Conservation (phyloP, 2,329 filamentous ascomycete genomes). For the Penicillium brevicompactum region DNA sequence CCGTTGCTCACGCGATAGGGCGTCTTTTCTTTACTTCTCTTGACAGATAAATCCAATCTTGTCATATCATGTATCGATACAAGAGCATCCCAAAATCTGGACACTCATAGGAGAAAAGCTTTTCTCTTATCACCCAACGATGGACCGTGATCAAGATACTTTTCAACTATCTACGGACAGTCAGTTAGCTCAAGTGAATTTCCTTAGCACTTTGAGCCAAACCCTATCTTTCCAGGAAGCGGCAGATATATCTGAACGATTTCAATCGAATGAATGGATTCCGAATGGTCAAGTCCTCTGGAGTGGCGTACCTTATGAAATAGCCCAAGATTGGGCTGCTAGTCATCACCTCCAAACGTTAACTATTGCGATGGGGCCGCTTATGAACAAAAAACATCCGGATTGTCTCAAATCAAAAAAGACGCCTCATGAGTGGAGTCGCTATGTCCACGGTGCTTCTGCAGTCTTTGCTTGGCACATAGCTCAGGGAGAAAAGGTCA, state of each 20-base stretch:
- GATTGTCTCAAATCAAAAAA: background rate
- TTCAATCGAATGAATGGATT: slow-evolving; percentile 10
- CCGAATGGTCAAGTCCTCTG: slow-evolving; percentile 12
- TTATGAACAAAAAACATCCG: background rate
- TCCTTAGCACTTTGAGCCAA: background rate
- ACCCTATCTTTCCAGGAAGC: background rate
- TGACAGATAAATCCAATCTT: background rate
- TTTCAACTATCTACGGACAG: background rate
- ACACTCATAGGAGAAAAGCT: background rate
- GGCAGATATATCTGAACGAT: background rate
- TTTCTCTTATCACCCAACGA: background rate
- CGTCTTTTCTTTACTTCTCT: background rate
- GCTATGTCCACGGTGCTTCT: background rate
- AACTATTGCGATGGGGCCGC: background rate
- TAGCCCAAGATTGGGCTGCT: slow-evolving; percentile 11
- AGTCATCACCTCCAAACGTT: slow-evolving; percentile 4
- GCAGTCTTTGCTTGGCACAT: background rate
- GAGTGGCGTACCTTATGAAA: slow-evolving; percentile 6
- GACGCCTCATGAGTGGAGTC: background rate
- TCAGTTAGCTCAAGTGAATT: background rate
- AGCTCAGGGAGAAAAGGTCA: background rate
- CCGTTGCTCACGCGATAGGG: background rate
- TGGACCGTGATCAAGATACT: background rate
- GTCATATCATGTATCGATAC: background rate
- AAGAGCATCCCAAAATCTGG: background rate